Percentiles rank a stretch among this genome's conserved stretches.
Conservation (phyloP, 495 filamentous ascomycete genomes). For the Glarea lozoyensis region DNA sequence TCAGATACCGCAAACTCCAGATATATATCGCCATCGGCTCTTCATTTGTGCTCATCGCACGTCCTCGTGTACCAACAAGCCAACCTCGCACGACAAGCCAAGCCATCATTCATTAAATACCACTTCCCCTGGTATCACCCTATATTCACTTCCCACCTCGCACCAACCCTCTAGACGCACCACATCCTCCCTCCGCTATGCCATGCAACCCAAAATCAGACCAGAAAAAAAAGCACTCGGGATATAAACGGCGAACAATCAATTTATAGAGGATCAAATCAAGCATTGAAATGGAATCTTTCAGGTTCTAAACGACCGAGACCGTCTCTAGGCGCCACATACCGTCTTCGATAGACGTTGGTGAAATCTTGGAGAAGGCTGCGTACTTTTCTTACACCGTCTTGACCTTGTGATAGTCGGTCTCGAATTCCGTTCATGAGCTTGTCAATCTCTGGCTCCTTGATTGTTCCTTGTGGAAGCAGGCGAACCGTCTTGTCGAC, state of each 20-base stretch:
- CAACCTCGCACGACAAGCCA: too few species aligned
- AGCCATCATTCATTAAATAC: too few species aligned
- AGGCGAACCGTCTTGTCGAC: constrained; percentile 73
- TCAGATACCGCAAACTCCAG: too few species aligned
- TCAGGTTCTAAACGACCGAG: constrained; percentile 76
- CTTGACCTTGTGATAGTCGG: constrained; percentile 59
- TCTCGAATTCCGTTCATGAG: constrained; percentile 57
- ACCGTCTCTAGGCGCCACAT: constrained; percentile 89
- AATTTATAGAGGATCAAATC: too few species aligned
- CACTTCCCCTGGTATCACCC: too few species aligned
- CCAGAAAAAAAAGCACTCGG: background rate
- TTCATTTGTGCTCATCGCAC: too few species aligned
- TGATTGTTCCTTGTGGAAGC: constrained; percentile 74
- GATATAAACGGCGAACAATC: too few species aligned
- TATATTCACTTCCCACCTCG: too few species aligned
- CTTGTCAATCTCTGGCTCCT: constrained; percentile 47
- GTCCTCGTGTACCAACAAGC: too few species aligned
- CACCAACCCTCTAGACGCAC: too few species aligned
- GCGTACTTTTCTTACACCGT: constrained; percentile 63
- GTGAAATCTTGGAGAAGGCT: constrained; percentile 92
- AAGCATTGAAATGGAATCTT: constrained; percentile 64
- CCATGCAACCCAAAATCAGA: constrained; percentile 1
- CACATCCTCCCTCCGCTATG: background rate
- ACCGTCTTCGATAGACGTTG: constrained; percentile 81
- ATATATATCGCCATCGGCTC: too few species aligned